Conservation (phyloP, 2,329 filamentous ascomycete species). For the Fusarium fujikuroi region DNA sequence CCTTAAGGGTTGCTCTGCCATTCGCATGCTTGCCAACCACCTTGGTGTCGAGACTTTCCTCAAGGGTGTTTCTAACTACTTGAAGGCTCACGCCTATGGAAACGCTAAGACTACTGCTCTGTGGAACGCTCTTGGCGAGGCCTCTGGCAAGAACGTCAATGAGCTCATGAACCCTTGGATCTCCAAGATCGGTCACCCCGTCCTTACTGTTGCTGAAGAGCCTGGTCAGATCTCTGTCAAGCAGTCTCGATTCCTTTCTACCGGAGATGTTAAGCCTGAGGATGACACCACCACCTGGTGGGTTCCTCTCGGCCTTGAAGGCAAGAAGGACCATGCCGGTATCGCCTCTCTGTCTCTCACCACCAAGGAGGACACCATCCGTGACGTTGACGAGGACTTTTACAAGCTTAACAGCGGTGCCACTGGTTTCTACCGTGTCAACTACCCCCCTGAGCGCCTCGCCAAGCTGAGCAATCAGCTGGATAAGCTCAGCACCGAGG, state of each 20-base stretch:
- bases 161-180: conserved; percentile 96
- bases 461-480: conserved; percentile 82
- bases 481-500: conserved; percentile 79
- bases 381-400: conserved; percentile 79
- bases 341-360: conserved; percentile 76
- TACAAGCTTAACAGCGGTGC: conserved; percentile 95
- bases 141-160: conserved; percentile 87
- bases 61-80: conserved; percentile 87
- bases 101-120: conserved; percentile 92
- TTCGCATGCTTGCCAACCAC: conserved; percentile 94
- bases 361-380: conserved; percentile 79
- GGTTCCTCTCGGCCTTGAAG: conserved; percentile 88
- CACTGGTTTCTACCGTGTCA: conserved; percentile 90
- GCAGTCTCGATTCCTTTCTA: conserved; percentile 90
- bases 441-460: conserved; percentile 87
- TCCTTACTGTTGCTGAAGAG: conserved; percentile 87
- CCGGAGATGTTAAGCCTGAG: conserved; percentile 88
- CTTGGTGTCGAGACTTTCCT: conserved; percentile 90
- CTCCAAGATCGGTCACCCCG: conserved; percentile 91
- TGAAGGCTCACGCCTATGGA: conserved; percentile 87
- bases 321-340: conserved; percentile 72
- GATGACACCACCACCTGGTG: conserved; percentile 96
- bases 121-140: conserved; percentile 88
- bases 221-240: conserved; percentile 82
- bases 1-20: conserved; percentile 93